Evolutionary conservation across 805 yeast species (phyloP).

Genomic region (Yamadazyma takamatsuzukensis): DNA sequence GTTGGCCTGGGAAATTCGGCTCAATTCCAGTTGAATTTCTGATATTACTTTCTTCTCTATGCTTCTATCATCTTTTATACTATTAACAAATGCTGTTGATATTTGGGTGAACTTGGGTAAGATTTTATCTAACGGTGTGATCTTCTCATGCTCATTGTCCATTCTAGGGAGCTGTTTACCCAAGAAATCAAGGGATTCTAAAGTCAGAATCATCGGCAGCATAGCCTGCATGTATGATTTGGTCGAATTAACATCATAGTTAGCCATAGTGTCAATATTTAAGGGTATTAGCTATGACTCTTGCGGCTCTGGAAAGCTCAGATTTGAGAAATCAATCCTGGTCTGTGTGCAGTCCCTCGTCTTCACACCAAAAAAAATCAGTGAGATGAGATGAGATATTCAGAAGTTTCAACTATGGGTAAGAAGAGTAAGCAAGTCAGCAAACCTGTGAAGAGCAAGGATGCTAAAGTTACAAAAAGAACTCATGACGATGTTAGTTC

Average conservation of each 20-base stretch:
- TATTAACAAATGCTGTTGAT: constrained; percentile 23
- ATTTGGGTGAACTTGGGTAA: constrained; percentile 37
- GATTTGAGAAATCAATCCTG: constrained; percentile 1
- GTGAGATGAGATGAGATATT: constrained; percentile 11
- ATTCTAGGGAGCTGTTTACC: constrained; percentile 30
- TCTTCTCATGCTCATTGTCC: constrained; percentile 30
- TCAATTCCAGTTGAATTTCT: constrained; percentile 13
- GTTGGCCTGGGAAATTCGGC: constrained; percentile 32
- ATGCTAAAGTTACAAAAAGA: background rate
- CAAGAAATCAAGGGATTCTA: constrained; percentile 39
- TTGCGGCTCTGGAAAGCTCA: background rate
- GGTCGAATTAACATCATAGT: constrained; percentile 55
- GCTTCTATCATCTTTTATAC: constrained; percentile 12
- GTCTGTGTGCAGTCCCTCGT: background rate
- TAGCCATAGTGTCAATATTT: constrained; percentile 24
- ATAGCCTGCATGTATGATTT: constrained; percentile 77
- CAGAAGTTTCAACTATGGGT: constrained; percentile 4
- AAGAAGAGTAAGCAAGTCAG: background rate
- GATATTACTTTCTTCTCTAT: constrained; percentile 2
- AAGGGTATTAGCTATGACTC: background rate
- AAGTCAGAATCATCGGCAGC: constrained; percentile 68
- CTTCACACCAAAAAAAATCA: constrained; percentile 2
- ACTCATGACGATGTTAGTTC: constrained; percentile 20
- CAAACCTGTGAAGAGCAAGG: background rate
- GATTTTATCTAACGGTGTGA: constrained; percentile 25